Evolutionary conservation across 2,329 filamentous ascomycete genomes (phyloP).

Genomic region (Tolypocladium paradoxum): DNA sequence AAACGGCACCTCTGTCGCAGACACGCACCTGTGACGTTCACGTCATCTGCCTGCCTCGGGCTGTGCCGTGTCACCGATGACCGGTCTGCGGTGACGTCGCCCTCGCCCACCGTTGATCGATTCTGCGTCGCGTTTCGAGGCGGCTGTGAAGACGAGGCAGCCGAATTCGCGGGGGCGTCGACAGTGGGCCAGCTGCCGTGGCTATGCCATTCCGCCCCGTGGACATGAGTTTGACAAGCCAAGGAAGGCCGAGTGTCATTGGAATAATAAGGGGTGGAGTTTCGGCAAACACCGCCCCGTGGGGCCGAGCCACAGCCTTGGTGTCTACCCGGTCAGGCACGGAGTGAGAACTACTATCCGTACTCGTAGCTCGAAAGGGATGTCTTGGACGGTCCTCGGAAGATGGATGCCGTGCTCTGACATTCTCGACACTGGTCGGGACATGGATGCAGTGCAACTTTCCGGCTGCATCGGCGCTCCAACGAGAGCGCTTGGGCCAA

Average conservation of each 20-base stretch:
- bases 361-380: not conserved
- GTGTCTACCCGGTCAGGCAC: not conserved
- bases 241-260: not conserved
- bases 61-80: not conserved
- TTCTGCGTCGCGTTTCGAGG: not conserved
- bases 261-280: too few relatives aligned
- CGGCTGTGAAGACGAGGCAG: not conserved
- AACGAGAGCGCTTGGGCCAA: not conserved
- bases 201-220: not conserved
- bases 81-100: not conserved
- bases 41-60: not conserved
- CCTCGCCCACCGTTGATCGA: too few relatives aligned
- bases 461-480: not conserved
- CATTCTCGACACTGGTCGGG: not conserved
- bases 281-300: not conserved
- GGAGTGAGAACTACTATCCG: not conserved
- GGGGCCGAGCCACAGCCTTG: not conserved
- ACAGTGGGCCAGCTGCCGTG: not conserved
- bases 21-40: not conserved
- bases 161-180: not conserved
- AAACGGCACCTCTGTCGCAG: not conserved
- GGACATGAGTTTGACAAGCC: not conserved
- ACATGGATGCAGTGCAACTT: too few relatives aligned
- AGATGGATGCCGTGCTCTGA: not conserved
- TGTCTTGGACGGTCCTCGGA: not conserved